phyloP scores from a whole-genome alignment of 805 yeast genomes.

The Yarrowia hollandica region DNA sequence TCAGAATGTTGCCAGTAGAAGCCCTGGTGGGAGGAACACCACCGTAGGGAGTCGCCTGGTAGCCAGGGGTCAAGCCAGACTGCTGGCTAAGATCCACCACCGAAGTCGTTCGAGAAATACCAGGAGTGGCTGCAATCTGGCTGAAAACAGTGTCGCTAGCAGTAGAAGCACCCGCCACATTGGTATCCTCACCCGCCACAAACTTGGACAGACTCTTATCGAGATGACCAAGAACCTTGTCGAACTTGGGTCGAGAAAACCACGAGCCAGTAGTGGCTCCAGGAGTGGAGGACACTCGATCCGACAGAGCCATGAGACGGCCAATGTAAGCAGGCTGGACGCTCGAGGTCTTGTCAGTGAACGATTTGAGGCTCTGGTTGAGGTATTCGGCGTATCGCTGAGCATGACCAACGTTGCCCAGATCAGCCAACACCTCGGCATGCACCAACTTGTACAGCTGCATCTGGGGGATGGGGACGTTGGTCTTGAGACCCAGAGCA shows the following conservation, averaged over 20 bases:
- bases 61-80: neutral
- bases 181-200: slow-evolving; percentile 82
- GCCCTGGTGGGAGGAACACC: slow-evolving; percentile 19
- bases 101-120: slow-evolving; percentile 22
- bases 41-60: slow-evolving; percentile 7
- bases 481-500: slow-evolving; percentile 44
- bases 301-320: slow-evolving; percentile 4
- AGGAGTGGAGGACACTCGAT: slow-evolving; percentile 15
- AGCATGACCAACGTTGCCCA: slow-evolving; percentile 58
- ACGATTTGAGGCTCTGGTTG: slow-evolving; percentile 43
- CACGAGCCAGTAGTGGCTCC: slow-evolving; percentile 30
- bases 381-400: slow-evolving; percentile 62
- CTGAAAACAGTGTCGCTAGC: slow-evolving; percentile 39
- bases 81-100: slow-evolving; percentile 29
- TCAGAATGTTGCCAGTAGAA: slow-evolving; percentile 39
- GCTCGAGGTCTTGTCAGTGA: slow-evolving; percentile 30
- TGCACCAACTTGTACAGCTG: slow-evolving; percentile 63
- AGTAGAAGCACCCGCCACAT: slow-evolving; percentile 6
- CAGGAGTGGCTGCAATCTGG: slow-evolving; percentile 29
- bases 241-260: slow-evolving; percentile 53
- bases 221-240: slow-evolving; percentile 83
- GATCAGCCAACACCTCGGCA: slow-evolving; percentile 68
- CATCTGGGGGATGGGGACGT: slow-evolving; percentile 48
- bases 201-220: slow-evolving; percentile 76
- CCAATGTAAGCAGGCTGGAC: slow-evolving; percentile 22